Conservation (phyloP, 345 rosid genomes). For the Salix udensis region DNA sequence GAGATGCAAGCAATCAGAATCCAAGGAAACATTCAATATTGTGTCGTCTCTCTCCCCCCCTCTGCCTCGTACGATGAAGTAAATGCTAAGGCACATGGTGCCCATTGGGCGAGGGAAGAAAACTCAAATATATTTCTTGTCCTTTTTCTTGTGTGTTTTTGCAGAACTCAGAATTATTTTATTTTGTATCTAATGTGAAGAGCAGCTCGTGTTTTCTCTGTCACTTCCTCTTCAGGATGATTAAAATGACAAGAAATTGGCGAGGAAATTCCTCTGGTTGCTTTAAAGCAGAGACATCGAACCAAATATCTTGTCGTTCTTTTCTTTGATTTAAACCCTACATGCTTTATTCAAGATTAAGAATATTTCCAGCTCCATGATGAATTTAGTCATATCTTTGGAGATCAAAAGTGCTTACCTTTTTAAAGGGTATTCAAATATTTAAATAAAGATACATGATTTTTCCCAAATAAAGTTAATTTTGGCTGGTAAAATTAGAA, state of each 20-base stretch:
- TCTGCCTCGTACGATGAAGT: background rate
- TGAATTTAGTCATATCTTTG: background rate
- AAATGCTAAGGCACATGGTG: constrained; percentile 27
- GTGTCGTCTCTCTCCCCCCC: background rate
- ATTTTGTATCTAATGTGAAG: background rate
- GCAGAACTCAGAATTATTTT: background rate
- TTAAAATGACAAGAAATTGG: too few species aligned
- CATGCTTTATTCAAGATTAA: background rate
- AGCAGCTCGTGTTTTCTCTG: background rate
- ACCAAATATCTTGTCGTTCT: background rate
- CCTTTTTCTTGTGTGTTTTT: background rate
- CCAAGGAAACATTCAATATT: background rate
- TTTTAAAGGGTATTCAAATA: too few species aligned
- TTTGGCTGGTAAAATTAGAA: background rate
- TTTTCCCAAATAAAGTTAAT: background rate
- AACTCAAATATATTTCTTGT: background rate
- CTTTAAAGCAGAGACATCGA: background rate
- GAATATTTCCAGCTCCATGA: background rate
- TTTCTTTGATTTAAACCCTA: background rate
- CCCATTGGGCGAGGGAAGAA: constrained; percentile 16
- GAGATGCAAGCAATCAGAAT: background rate
- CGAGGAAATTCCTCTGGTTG: background rate
- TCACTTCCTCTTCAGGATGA: background rate
- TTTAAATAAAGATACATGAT: background rate
- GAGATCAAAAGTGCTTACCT: background rate